Base-by-base conservation (phyloP, 495 filamentous ascomycete species). In the Thermothielavioides terrestris region DNA sequence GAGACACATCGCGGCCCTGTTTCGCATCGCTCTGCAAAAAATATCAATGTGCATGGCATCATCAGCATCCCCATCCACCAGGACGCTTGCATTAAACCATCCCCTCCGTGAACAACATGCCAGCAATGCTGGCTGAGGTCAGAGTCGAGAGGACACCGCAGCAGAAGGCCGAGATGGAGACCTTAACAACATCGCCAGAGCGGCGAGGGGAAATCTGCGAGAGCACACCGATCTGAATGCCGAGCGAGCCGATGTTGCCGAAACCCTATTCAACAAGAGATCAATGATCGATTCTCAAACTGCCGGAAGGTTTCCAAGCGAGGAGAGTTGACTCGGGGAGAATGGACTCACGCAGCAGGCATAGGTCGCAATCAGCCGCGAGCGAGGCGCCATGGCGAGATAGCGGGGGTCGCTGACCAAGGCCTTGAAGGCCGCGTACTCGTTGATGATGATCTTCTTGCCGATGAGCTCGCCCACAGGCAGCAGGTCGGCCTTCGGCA, bases 321-420 rank as follows among this genome's bases (percentile, higher is more conserved):
- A 17, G 43, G 20, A 6, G 20, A 38, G 14, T 34, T 2, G 23
- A 22, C 1, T 20, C 6, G 5, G 9, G 17, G 10, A 21, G 21
- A 14, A 6, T 18, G 10, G 14, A 95, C 90, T 58, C 85, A 84
- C 27, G 91, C 77, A 15, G 86, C 81, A 41, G 84, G 91, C 53
- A 94, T 95, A 97, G 0, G 84, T 91, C 15, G 89, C 89, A 57
- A 97, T 89, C 50, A 83, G 75, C 25, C 74, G 77, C 7, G 85
- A 86, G 32, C 89, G 85, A 9, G 78, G 65, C 9, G 78, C 80
- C 50, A 95, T 71, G 9, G 60, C 55, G 5, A 65, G 50, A 43
- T 58, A 91, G 47, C 87, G 72, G 17, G 66, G 66, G 26, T 79
- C 72, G 58, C 89, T 88, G 54, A 84, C 90, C 4, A 66, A 49